Percentiles rank a stretch among this genome's conserved stretches.
phyloP scores from a whole-genome alignment of 139 green algal genomes.

The Edaphochlamys debaryana region DNA sequence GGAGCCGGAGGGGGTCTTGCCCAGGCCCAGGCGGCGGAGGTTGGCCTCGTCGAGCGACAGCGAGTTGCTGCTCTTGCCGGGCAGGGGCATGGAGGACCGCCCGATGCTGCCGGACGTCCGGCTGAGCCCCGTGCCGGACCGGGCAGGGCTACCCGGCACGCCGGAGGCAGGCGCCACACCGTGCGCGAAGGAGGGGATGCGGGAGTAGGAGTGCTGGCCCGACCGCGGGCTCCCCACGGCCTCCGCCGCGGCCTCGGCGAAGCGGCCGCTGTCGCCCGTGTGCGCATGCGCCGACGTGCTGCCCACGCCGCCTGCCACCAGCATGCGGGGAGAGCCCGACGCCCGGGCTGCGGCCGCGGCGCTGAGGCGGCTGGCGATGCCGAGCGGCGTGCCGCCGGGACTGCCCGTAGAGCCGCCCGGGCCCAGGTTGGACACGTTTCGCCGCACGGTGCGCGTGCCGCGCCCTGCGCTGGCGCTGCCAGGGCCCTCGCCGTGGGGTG shows the following conservation, averaged over 20 bases:
- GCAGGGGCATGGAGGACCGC: not conserved
- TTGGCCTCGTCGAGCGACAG: constrained; percentile 2
- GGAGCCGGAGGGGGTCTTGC: not conserved
- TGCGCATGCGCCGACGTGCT: not conserved
- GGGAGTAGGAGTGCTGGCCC: not conserved
- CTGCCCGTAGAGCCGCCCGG: not conserved
- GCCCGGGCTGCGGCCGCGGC: not conserved
- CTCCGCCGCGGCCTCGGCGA: too few relatives aligned
- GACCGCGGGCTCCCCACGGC: too few relatives aligned
- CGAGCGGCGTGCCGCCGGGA: too few relatives aligned
- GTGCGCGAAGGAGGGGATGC: constrained; percentile 10
- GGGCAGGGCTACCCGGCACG: not conserved
- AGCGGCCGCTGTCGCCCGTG: not conserved
- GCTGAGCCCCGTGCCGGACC: too few relatives aligned
- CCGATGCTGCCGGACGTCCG: not conserved
- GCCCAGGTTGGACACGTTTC: not conserved
- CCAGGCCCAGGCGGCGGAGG: constrained; percentile 8
- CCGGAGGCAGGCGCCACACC: not conserved
- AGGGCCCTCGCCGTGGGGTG: not conserved
- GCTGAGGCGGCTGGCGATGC: constrained; percentile 11
- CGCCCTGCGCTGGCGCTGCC: not conserved
- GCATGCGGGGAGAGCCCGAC: not conserved
- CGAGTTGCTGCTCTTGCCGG: not conserved
- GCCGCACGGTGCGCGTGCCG: not conserved
- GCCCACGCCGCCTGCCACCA: not conserved